Conservation (phyloP, 2,329 filamentous ascomycete genomes). For the Aspergillus quadricinctus region DNA sequence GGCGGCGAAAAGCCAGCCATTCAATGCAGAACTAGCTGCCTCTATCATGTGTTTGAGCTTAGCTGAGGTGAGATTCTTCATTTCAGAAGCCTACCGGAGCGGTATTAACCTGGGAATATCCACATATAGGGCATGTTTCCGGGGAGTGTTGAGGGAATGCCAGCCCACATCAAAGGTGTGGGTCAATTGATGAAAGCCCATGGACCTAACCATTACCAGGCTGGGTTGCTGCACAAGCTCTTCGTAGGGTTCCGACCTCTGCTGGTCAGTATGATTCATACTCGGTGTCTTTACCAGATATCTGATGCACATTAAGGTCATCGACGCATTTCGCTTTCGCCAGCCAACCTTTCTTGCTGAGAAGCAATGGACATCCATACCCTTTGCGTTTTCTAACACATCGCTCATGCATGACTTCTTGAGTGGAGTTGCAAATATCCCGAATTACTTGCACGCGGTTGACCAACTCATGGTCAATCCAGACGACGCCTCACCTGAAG, state of each 20-base stretch:
- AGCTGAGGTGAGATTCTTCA: conserved; percentile 19
- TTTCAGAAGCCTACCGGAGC: no score
- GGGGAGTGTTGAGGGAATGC: conserved; percentile 19
- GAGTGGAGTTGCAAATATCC: conserved; percentile 25
- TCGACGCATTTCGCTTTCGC: conserved; percentile 26
- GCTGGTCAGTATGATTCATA: conserved; percentile 25
- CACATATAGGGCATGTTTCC: conserved; percentile 30
- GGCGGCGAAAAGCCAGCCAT: conserved; percentile 3
- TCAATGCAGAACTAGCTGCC: conserved; percentile 24
- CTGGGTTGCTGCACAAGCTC: conserved; percentile 33
- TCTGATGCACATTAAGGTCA: conserved; percentile 18
- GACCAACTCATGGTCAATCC: conserved; percentile 11
- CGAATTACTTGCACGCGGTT: conserved; percentile 22
- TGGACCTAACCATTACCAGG: conserved; percentile 26
- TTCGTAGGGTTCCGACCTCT: conserved; percentile 41
- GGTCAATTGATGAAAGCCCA: conserved; percentile 30
- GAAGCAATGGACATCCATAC: conserved; percentile 26
- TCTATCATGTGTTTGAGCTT: conserved; percentile 35
- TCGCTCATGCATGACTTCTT: conserved; percentile 33
- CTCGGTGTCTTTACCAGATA: no score
- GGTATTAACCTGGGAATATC: not conserved
- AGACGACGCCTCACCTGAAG: not conserved
- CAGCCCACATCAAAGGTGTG: conserved; percentile 35
- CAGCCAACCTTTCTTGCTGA: conserved; percentile 29
- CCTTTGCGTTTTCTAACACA: conserved; percentile 23